phyloP scores from a whole-genome alignment of 2,329 filamentous ascomycete species.

The Phaeomoniella chlamydospora region DNA sequence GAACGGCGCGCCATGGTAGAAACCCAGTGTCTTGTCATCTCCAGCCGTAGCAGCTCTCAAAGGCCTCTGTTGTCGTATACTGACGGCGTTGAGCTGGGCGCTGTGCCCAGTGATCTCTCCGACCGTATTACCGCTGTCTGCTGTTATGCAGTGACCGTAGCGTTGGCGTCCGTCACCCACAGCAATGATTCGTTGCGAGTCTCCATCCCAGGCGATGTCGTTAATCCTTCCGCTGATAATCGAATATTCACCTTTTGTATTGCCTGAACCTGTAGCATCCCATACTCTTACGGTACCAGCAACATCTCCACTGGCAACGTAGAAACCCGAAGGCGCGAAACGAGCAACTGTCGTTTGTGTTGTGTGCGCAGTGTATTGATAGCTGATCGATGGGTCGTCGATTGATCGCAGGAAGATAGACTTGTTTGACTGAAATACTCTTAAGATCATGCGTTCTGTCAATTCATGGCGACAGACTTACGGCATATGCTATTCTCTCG shows the following conservation, averaged over 20 bases:
- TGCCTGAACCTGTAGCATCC: slow-evolving; percentile 60
- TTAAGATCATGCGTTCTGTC: slow-evolving; percentile 3
- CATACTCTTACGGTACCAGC: slow-evolving; percentile 78
- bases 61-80: slow-evolving; percentile 80
- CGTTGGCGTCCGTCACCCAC: slow-evolving; percentile 90
- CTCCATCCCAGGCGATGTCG: slow-evolving; percentile 93
- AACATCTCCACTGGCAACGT: slow-evolving; percentile 81
- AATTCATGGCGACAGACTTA: slow-evolving; percentile 29
- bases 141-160: slow-evolving; percentile 86
- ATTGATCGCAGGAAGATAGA: slow-evolving; percentile 93
- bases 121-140: slow-evolving; percentile 89
- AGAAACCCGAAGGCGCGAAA: slow-evolving; percentile 89
- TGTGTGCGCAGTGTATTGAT: slow-evolving; percentile 88
- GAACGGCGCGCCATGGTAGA: slow-evolving; percentile 88
- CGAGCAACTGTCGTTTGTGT: slow-evolving; percentile 79
- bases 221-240: slow-evolving; percentile 93
- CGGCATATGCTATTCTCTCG: slow-evolving; percentile 83
- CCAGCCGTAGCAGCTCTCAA: slow-evolving; percentile 80
- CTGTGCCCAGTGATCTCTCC: slow-evolving; percentile 90
- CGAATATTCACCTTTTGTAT: slow-evolving; percentile 79
- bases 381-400: slow-evolving; percentile 69
- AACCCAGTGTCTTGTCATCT: slow-evolving; percentile 80
- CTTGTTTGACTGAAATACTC: slow-evolving; percentile 62
- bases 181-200: slow-evolving; percentile 90
- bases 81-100: slow-evolving; percentile 78